These are phyloP conservation scores for Gossypium thurberi DNA, from an alignment of 345 rosid genomes.

Conservation along the genomic window DNA sequence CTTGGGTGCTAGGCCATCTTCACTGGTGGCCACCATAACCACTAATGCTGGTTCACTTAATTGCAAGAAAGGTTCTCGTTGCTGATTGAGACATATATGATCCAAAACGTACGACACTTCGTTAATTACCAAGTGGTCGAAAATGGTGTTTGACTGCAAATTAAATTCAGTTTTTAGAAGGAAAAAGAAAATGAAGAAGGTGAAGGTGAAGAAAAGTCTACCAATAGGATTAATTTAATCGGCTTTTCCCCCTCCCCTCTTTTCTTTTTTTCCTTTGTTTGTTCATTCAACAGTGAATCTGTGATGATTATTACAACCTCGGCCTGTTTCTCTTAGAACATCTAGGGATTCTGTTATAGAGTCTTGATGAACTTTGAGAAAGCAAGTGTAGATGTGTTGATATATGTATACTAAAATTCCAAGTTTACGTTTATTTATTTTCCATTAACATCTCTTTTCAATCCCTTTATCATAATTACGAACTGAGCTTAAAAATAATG, in stretches of 20 bases:
- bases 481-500: not conserved
- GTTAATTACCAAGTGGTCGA: not conserved
- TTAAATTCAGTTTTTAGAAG: not conserved
- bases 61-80: conserved; percentile 5
- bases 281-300: not conserved
- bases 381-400: conserved; percentile 2
- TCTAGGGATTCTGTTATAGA: not conserved
- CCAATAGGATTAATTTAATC: not conserved
- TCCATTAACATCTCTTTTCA: not conserved
- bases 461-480: not conserved
- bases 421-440: not conserved
- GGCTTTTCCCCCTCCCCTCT: not conserved
- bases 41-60: not conserved
- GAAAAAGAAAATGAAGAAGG: not conserved
- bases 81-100: not conserved
- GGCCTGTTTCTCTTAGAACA: not conserved
- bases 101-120: not conserved
- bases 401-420: not conserved
- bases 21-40: not conserved
- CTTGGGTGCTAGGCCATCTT: conserved; percentile 3
- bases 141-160: not conserved
- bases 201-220: conserved; percentile 4
- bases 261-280: not conserved
- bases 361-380: not conserved
- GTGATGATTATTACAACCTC: not conserved